These are phyloP conservation scores for Picochlorum sp. DNA, from an alignment of 139 green algal genomes.

Conservation along the genomic window DNA sequence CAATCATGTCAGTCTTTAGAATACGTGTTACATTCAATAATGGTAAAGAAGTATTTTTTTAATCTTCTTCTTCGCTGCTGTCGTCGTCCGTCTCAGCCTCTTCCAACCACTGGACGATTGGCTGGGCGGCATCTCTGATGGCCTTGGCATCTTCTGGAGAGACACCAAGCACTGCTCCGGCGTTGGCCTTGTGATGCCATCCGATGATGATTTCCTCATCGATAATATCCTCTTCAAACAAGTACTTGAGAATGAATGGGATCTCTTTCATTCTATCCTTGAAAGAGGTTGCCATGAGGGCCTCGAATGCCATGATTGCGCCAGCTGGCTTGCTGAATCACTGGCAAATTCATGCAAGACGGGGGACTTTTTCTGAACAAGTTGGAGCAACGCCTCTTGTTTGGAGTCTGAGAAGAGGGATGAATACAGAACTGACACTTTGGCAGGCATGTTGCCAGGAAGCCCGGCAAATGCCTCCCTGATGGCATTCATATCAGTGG, in stretches of 20 bases:
- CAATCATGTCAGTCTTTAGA: no score
- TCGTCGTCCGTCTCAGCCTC: constrained; percentile 46
- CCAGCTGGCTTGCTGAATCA: constrained; percentile 53
- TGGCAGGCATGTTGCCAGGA: constrained; percentile 33
- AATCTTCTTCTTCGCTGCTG: constrained; percentile 21
- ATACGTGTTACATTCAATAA: no score
- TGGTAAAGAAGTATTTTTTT: no score
- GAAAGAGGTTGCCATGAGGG: constrained; percentile 34
- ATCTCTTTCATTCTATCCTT: constrained; percentile 45
- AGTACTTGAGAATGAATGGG: constrained; percentile 67
- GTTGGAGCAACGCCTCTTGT: constrained; percentile 7
- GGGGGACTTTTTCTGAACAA: background rate
- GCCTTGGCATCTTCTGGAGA: constrained; percentile 27
- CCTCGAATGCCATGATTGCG: constrained; percentile 73
- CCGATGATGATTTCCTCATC: constrained; percentile 81
- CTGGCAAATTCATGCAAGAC: background rate
- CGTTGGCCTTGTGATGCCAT: constrained; percentile 51
- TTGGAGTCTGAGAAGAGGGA: constrained; percentile 30
- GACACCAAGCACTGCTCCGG: constrained; percentile 55
- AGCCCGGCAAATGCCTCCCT: background rate
- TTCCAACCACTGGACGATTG: constrained; percentile 77
- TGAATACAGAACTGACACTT: constrained; percentile 38
- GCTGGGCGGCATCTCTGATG: constrained; percentile 54
- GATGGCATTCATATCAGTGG: constrained; percentile 28
- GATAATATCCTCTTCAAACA: constrained; percentile 84